phyloP scores from a whole-genome alignment of 305 asterid species.

The Plantago coronopus region DNA sequence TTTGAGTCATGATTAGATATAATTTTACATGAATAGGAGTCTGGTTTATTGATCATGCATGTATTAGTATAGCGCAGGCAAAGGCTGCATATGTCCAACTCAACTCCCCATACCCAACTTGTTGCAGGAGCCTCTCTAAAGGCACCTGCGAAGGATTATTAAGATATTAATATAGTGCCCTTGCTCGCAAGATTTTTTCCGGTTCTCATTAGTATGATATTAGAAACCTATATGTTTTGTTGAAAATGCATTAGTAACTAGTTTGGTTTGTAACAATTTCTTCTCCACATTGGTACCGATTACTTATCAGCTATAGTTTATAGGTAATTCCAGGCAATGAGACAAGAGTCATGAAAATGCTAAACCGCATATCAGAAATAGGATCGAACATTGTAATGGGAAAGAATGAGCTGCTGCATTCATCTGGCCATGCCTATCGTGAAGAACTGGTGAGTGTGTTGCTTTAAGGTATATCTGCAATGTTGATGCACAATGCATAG shows the following conservation, averaged over 20 bases:
- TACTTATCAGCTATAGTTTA: slow-evolving; percentile 31
- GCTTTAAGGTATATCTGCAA: slow-evolving; percentile 11
- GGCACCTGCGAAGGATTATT: too few relatives aligned
- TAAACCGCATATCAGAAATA: slow-evolving; percentile 87
- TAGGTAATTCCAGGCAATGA: slow-evolving; percentile 99
- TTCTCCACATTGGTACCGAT: slow-evolving; percentile 12
- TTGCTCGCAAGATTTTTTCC: too few relatives aligned
- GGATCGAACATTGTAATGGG: slow-evolving; percentile 96
- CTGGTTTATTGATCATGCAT: neutral
- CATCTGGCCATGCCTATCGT: slow-evolving; percentile 98
- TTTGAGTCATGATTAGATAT: neutral
- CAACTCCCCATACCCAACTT: too few relatives aligned
- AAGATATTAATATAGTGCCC: too few relatives aligned
- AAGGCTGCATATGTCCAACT: too few relatives aligned
- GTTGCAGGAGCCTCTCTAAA: too few relatives aligned
- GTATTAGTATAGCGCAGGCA: neutral
- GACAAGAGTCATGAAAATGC: slow-evolving; percentile 92
- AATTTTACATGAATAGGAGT: neutral
- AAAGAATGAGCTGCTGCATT: slow-evolving; percentile 81
- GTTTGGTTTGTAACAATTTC: slow-evolving; percentile 18
- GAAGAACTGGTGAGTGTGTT: slow-evolving; percentile 83
- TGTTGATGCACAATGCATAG: slow-evolving; percentile 5
- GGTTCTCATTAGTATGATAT: too few relatives aligned
- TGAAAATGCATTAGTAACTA: too few relatives aligned
- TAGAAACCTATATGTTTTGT: too few relatives aligned